Percentiles rank a stretch among this genome's conserved stretches.
Conservation (phyloP, 108 stramenopile species). For the Aureococcus anophagefferens region DNA sequence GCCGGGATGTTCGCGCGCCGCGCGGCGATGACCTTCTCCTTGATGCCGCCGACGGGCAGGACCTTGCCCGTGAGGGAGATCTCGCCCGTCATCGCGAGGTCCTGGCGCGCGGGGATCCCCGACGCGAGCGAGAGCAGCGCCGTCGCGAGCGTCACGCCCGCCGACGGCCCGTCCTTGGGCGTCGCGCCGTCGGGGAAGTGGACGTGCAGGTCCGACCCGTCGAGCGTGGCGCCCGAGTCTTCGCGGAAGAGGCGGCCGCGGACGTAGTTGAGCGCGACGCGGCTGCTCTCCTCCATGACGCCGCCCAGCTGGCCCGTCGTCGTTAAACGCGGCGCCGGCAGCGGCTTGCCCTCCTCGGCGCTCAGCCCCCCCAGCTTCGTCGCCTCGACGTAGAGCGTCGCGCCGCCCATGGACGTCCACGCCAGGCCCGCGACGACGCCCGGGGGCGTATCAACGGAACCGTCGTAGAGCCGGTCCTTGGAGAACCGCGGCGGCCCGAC, state of each 20-base stretch:
- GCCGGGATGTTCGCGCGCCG: slow-evolving; percentile 77
- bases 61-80: slow-evolving; percentile 81
- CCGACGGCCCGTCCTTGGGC: slow-evolving; percentile 96
- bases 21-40: slow-evolving; percentile 97
- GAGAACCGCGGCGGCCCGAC: slow-evolving; percentile 88
- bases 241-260: slow-evolving; percentile 1
- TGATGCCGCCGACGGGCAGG: slow-evolving; percentile 92
- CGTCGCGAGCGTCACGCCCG: slow-evolving; percentile 91
- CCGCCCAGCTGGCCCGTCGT: slow-evolving; percentile 87
- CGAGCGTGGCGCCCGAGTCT: slow-evolving; percentile 31
- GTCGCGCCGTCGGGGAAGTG: slow-evolving; percentile 99
- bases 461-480: slow-evolving; percentile 79
- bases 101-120: slow-evolving; percentile 66
- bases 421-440: slow-evolving; percentile 97
- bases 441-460: slow-evolving; percentile 68
- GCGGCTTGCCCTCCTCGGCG: too few relatives aligned
- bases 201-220: slow-evolving; percentile 79
- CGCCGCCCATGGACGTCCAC: slow-evolving; percentile 92
- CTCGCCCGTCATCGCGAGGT: slow-evolving; percentile 79
- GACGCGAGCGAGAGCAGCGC: slow-evolving; percentile 84
- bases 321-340: slow-evolving; percentile 9
- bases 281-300: slow-evolving; percentile 84
- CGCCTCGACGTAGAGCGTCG: slow-evolving; percentile 92
- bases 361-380: background rate
- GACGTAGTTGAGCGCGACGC: slow-evolving; percentile 2